Percentiles rank a stretch among this genome's conserved stretches.
phyloP scores from a whole-genome alignment of 257 asterid genomes.

The Coffea eugenioides region DNA sequence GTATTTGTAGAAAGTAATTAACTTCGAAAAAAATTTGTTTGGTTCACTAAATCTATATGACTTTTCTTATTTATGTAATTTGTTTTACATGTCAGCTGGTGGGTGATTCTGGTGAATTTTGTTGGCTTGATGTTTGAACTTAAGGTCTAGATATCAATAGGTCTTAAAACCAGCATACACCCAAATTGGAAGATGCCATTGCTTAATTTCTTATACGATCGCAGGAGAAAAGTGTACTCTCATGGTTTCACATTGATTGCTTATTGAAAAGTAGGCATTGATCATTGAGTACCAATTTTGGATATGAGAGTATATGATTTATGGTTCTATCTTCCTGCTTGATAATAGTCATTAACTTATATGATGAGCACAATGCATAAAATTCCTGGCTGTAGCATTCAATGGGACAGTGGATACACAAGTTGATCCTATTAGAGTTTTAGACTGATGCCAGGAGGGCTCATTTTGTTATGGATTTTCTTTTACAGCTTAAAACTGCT shows the following conservation, averaged over 20 bases:
- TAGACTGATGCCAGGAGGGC: background rate
- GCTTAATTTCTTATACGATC: background rate
- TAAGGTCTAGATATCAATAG: background rate
- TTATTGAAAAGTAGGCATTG: background rate
- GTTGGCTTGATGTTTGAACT: background rate
- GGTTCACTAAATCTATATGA: too few relatives aligned
- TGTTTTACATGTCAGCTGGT: background rate
- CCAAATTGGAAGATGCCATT: too few relatives aligned
- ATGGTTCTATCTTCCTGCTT: background rate
- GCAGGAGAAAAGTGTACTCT: background rate
- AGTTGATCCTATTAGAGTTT: background rate
- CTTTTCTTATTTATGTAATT: background rate
- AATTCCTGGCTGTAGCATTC: background rate
- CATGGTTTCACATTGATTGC: background rate
- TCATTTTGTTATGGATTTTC: conserved; percentile 14
- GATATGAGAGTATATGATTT: background rate
- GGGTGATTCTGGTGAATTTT: background rate
- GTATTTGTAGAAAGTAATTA: background rate
- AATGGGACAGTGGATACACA: background rate
- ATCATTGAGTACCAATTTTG: background rate
- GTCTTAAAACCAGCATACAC: background rate
- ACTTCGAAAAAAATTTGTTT: background rate
- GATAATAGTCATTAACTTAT: background rate
- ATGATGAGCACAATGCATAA: background rate
- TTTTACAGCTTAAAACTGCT: conserved; percentile 70